These are phyloP conservation scores for Lantana camara DNA, from an alignment of 257 asterid species.

Conservation along the genomic window DNA sequence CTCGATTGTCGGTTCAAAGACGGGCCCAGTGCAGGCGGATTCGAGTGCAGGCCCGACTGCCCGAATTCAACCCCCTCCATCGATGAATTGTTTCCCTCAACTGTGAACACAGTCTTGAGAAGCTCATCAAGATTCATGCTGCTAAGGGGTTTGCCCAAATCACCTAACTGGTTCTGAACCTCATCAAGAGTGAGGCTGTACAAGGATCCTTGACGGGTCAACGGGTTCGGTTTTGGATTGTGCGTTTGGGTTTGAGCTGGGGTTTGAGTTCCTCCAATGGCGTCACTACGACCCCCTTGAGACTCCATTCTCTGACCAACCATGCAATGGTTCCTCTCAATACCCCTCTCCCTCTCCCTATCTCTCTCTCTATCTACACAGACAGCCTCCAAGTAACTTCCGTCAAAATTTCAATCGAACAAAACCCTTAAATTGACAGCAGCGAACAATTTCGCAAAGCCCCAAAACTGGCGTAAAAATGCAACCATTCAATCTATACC, in stretches of 20 bases:
- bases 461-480: conserved; percentile 33
- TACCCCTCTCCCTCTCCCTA: conserved; percentile 18
- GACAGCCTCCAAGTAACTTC: conserved; percentile 28
- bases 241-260: conserved; percentile 38
- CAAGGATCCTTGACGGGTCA: conserved; percentile 69
- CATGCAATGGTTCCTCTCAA: conserved; percentile 34
- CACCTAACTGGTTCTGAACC: conserved; percentile 82
- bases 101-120: conserved; percentile 69
- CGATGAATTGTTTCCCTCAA: conserved; percentile 50
- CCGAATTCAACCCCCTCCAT: conserved; percentile 42
- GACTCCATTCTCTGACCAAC: conserved; percentile 70
- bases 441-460: conserved; percentile 28
- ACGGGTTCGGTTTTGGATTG: conserved; percentile 50
- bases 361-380: conserved; percentile 10
- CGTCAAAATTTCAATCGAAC: conserved; percentile 16
- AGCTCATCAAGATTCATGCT: conserved; percentile 97
- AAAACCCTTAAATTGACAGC: conserved; percentile 30
- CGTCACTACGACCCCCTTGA: conserved; percentile 56
- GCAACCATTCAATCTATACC: conserved; percentile 39
- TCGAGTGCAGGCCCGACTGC: conserved; percentile 32
- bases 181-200: conserved; percentile 93
- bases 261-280: conserved; percentile 42
- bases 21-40: conserved; percentile 31
- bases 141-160: conserved; percentile 78
- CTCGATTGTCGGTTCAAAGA: conserved; percentile 53